Percentiles rank a stretch among this genome's conserved stretches.
Conservation (phyloP, 352 stramenopile species). For the Peronospora destructor region DNA sequence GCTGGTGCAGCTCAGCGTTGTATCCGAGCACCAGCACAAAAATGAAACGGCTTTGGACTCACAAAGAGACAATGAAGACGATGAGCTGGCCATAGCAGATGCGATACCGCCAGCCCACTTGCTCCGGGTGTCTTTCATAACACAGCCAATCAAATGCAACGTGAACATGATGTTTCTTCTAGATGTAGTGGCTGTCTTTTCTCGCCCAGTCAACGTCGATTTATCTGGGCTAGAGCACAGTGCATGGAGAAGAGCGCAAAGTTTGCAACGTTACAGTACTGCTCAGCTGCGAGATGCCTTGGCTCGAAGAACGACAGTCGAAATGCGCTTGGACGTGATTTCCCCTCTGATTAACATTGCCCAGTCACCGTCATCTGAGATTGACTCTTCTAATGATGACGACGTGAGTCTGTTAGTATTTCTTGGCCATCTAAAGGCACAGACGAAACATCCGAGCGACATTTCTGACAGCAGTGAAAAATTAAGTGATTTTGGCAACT, state of each 20-base stretch:
- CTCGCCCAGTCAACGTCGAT: slow-evolving; percentile 66
- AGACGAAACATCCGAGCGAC: slow-evolving; percentile 38
- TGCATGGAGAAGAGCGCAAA: slow-evolving; percentile 68
- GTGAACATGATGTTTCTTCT: slow-evolving; percentile 74
- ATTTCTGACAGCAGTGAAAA: slow-evolving; percentile 11
- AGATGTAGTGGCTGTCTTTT: slow-evolving; percentile 58
- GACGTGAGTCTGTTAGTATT: slow-evolving; percentile 63
- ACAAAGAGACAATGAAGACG: slow-evolving; percentile 15
- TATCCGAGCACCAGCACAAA: slow-evolving; percentile 33
- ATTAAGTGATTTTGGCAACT: slow-evolving; percentile 4
- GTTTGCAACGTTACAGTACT: slow-evolving; percentile 65
- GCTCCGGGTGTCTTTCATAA: slow-evolving; percentile 60
- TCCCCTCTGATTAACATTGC: slow-evolving; percentile 73
- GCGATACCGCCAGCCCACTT: slow-evolving; percentile 21
- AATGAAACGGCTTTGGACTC: slow-evolving; percentile 9
- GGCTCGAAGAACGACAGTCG: slow-evolving; percentile 57
- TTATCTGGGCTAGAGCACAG: slow-evolving; percentile 62
- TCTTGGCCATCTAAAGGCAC: slow-evolving; percentile 63
- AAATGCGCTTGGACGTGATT: slow-evolving; percentile 72
- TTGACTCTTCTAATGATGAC: slow-evolving; percentile 11
- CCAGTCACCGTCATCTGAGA: slow-evolving; percentile 34
- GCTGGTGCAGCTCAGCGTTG: slow-evolving; percentile 58
- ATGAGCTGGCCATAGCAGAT: slow-evolving; percentile 5
- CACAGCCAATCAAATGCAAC: slow-evolving; percentile 75
- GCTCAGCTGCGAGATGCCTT: slow-evolving; percentile 68